Evolutionary conservation across 306 rosid species (phyloP).

Genomic region (Macrotyloma uniflorum): DNA sequence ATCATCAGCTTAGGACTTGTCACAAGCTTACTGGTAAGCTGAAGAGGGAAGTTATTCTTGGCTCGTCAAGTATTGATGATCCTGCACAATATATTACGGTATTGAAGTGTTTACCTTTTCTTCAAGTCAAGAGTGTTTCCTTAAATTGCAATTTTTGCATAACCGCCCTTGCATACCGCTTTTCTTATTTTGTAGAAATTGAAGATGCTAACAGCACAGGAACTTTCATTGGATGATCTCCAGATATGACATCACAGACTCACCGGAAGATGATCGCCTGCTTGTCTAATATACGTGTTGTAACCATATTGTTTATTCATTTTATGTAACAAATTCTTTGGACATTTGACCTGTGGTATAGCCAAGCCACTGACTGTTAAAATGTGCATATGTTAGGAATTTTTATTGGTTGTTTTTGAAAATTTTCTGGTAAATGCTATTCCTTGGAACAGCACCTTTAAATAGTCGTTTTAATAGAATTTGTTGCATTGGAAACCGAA

Average conservation of each 20-base stretch:
- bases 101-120: slow-evolving; percentile 28
- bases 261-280: slow-evolving; percentile 28
- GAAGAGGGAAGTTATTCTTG: slow-evolving; percentile 83
- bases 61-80: slow-evolving; percentile 90
- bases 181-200: slow-evolving; percentile 69
- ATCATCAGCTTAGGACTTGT: slow-evolving; percentile 85
- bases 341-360: slow-evolving; percentile 39
- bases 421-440: slow-evolving; percentile 29
- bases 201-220: slow-evolving; percentile 72
- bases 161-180: slow-evolving; percentile 9
- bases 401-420: slow-evolving; percentile 24
- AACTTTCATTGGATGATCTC: slow-evolving; percentile 91
- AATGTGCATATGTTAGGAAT: slow-evolving; percentile 49
- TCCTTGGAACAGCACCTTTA: neutral
- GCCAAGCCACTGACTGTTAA: slow-evolving; percentile 38
- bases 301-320: slow-evolving; percentile 37
- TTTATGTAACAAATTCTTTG: slow-evolving; percentile 48
- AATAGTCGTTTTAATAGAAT: neutral
- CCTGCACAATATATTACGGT: slow-evolving; percentile 91
- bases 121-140: slow-evolving; percentile 15
- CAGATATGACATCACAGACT: slow-evolving; percentile 58
- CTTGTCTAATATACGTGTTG: slow-evolving; percentile 44
- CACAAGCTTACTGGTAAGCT: slow-evolving; percentile 90
- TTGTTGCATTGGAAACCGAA: neutral
- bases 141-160: slow-evolving; percentile 14